These are phyloP conservation scores for Myriangium duriaei DNA, from an alignment of 2,329 filamentous ascomycete species.

Conservation along the genomic window DNA sequence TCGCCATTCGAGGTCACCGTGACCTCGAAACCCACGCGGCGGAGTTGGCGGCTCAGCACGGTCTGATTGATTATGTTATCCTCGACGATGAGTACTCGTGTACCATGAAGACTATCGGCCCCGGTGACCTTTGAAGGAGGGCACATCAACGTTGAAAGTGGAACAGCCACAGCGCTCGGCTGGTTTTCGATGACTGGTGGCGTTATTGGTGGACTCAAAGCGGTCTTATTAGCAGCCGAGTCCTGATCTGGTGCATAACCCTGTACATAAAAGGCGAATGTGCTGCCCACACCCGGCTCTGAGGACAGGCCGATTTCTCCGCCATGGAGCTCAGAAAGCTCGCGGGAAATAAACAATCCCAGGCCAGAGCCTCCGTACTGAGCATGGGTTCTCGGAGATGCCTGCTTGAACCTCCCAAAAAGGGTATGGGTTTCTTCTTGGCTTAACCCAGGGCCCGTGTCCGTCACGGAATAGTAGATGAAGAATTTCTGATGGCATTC, in stretches of 20 bases:
- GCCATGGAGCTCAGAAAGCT: conserved; percentile 55
- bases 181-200: not conserved
- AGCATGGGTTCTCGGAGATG: conserved; percentile 52
- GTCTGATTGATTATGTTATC: conserved; percentile 22
- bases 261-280: conserved; percentile 46
- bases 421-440: conserved; percentile 33
- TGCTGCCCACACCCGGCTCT: conserved; percentile 45
- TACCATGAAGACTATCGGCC: not conserved
- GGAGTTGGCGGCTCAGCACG: conserved; percentile 17
- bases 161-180: not conserved
- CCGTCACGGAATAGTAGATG: conserved; percentile 11
- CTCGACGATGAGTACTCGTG: conserved; percentile 15
- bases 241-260: conserved; percentile 1
- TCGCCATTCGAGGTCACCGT: conserved; percentile 17
- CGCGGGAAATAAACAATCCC: conserved; percentile 55
- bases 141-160: not conserved
- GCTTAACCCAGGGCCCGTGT: conserved; percentile 28
- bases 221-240: conserved; percentile 29
- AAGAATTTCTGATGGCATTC: not conserved
- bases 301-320: conserved; percentile 56
- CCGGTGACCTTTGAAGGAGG: not conserved
- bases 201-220: not conserved
- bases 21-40: conserved; percentile 16
- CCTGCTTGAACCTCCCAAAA: conserved; percentile 58
- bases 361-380: conserved; percentile 61